Evolutionary conservation across 2,329 filamentous ascomycete genomes (phyloP).

Genomic region (Chrysosphaeria jannelii): DNA sequence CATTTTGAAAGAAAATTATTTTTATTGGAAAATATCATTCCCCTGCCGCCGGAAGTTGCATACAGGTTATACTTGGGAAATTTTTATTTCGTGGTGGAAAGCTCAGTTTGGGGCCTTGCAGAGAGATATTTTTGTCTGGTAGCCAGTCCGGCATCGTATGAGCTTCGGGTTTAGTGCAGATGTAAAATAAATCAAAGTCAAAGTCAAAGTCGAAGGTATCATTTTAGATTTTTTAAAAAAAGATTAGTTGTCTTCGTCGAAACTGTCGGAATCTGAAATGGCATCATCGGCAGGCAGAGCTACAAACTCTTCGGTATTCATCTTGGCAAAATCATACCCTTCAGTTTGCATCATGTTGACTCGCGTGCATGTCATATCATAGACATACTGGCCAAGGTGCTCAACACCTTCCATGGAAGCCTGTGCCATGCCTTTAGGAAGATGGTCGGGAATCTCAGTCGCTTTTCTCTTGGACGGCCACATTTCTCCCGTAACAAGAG

Average conservation of each 20-base stretch:
- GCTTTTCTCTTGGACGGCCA: slow-evolving; percentile 33
- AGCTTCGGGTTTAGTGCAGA: no score
- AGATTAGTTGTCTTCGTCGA: neutral
- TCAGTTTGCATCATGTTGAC: slow-evolving; percentile 17
- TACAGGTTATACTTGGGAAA: no score
- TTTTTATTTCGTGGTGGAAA: no score
- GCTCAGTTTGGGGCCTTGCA: no score
- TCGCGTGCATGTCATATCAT: slow-evolving; percentile 58
- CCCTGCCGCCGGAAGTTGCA: no score
- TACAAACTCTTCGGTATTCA: slow-evolving; percentile 2
- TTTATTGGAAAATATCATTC: no score
- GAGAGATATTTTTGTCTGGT: no score
- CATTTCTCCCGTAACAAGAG: slow-evolving; percentile 61
- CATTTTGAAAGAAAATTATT: no score
- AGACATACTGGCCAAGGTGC: slow-evolving; percentile 87
- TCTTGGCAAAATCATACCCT: neutral
- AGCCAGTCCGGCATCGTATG: no score
- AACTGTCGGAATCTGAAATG: neutral
- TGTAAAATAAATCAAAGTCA: no score
- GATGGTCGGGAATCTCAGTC: slow-evolving; percentile 17
- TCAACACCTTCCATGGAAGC: slow-evolving; percentile 71
- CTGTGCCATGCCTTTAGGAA: slow-evolving; percentile 21
- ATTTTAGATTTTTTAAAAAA: neutral
- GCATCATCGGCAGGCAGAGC: slow-evolving; percentile 2
- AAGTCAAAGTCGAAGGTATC: no score